Base-by-base conservation (phyloP, 805 yeast species). In the Cyberlindnera mrakii region DNA sequence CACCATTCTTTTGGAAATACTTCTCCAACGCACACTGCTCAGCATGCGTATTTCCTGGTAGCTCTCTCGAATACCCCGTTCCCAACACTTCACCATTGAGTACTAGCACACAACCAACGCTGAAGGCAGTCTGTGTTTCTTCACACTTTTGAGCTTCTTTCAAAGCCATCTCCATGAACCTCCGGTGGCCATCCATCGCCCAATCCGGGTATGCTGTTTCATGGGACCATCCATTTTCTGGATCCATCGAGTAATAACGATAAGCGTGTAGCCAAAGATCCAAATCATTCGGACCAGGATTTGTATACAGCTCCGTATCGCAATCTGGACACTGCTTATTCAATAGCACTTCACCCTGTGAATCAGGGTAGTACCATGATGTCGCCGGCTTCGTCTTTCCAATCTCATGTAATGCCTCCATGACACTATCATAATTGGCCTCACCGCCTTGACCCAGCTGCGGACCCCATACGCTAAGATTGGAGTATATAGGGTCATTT, bases 1-100 rank as follows among this genome's bases (percentile, higher is more conserved):
- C 46, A 35, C 63, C 53, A 46, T 42, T 59, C 32, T 63, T 53
- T 6, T 57, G 52, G 44, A 70, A 77, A 52, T 81, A 83, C 62
- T 93, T 93, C 29, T 80, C 84, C 44, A 93, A 59, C 0, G 96
- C 96, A 67, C 95, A 84, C 60, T 93, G 96, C 57, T 93, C 99
- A 4, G 99, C 99, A 61, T 91, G 99, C 0, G 99, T 91, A 62
- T 91, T 93, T 0, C 98, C 99, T 16, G 83, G 85, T 3, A 90
- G 66, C 62, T 93, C 99, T 42, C 98, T 72, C 0, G 98, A 87
- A 57, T 77, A 88, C 0, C 99, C 99, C 0, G 86, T 79, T 7
- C 84, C 72, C n/a, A 93, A 59, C 0, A 91, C 68, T 41, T 74
- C 56, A 18, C 73, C 74, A 32, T 85, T 83, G 43, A 73, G 64